Evolutionary conservation across 768 basidiomycete species (phyloP).

Genomic region (Dacryopinax primogenitus): DNA sequence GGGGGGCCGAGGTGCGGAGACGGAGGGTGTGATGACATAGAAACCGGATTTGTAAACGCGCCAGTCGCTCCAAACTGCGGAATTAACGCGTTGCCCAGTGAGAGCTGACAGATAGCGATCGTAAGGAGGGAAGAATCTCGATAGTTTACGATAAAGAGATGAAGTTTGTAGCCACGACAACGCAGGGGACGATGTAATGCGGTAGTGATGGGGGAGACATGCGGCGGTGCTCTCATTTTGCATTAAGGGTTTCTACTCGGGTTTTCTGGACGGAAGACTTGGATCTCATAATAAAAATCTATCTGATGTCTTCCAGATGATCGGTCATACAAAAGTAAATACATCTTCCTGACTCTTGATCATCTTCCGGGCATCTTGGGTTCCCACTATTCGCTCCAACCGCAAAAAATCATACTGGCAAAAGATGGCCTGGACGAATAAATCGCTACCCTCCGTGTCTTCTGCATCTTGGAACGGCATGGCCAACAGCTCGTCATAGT

Average conservation of each 20-base stretch:
- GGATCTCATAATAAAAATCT: not conserved
- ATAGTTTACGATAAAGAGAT: not conserved
- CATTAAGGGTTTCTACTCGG: not conserved
- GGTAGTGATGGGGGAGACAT: not conserved
- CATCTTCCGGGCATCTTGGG: constrained; percentile 30
- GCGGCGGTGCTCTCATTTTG: not conserved
- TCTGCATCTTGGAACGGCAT: constrained; percentile 77
- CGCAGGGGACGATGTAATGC: not conserved
- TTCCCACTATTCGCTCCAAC: constrained; percentile 71
- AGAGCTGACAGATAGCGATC: not conserved
- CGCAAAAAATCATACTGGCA: constrained; percentile 81
- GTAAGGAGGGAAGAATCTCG: not conserved
- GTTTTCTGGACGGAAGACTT: not conserved
- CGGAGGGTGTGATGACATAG: not conserved
- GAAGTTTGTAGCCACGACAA: not conserved
- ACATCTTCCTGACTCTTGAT: constrained; percentile 26
- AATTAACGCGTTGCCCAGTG: not conserved
- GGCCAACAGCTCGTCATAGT: constrained; percentile 79
- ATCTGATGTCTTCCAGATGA: no score
- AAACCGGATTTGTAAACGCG: not conserved
- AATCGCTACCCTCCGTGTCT: constrained; percentile 72
- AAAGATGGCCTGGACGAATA: constrained; percentile 69
- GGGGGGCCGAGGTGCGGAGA: constrained; percentile 1
- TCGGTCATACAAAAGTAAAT: constrained; percentile 28
- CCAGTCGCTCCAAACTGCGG: not conserved